These are phyloP conservation scores for Pseudogymnoascus sp. DNA, from an alignment of 2,329 filamentous ascomycete genomes.

Conservation along the genomic window DNA sequence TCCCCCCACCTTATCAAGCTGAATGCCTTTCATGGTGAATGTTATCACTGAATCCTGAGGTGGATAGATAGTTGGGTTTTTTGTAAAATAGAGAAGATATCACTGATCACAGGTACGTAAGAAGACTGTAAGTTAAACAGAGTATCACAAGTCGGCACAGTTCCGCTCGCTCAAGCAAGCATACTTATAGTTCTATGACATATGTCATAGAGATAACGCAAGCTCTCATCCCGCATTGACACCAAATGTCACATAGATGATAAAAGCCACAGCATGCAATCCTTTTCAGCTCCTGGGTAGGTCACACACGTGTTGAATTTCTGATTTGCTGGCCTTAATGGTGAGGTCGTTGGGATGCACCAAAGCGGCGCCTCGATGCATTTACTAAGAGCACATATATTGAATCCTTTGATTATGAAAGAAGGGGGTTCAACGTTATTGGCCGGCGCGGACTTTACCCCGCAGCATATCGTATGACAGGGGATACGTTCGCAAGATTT, in stretches of 20 bases:
- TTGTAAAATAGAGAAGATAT: neutral
- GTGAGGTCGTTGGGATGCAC: neutral
- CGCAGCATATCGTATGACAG: neutral
- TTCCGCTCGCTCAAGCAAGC: neutral
- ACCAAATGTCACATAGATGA: neutral
- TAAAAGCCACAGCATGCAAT: neutral
- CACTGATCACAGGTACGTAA: neutral
- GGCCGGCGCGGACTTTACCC: neutral
- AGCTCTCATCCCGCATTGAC: neutral
- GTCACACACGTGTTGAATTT: neutral
- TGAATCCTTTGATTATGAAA: neutral
- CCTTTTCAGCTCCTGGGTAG: neutral
- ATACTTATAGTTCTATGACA: neutral
- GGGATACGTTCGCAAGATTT: neutral
- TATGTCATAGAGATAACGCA: neutral
- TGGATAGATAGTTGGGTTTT: neutral
- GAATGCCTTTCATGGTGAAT: conserved; percentile 23
- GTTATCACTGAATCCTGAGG: neutral
- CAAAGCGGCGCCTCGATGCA: neutral
- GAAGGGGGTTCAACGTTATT: neutral
- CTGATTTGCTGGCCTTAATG: neutral
- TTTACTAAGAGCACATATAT: neutral
- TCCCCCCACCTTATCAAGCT: conserved; percentile 18
- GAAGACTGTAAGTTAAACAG: neutral
- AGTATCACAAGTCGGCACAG: neutral